Conservation (phyloP, 2,329 filamentous ascomycete genomes). For the Ophiostoma sp. region DNA sequence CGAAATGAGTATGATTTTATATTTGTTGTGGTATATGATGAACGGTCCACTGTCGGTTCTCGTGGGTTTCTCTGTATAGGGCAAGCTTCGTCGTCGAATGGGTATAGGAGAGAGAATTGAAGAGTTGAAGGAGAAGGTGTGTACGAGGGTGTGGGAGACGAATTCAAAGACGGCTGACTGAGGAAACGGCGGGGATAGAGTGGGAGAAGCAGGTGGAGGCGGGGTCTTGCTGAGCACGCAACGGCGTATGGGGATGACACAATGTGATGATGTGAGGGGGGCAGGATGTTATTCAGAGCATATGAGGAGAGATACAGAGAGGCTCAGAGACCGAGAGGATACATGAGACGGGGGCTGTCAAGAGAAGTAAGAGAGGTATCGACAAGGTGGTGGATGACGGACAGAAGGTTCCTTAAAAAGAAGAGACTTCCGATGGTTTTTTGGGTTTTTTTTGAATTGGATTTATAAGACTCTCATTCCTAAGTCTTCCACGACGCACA, state of each 20-base stretch:
- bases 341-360: not conserved
- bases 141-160: not conserved
- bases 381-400: not conserved
- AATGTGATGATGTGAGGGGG: slow-evolving; percentile 8
- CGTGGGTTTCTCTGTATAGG: not conserved
- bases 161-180: not conserved
- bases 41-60: not conserved
- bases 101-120: not conserved
- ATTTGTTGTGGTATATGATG: not conserved
- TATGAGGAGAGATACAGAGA: not conserved
- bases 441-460: slow-evolving; percentile 3
- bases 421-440: not conserved
- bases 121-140: not conserved
- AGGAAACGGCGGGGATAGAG: not conserved
- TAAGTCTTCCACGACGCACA: not conserved
- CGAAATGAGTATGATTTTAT: not conserved
- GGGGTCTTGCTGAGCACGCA: slow-evolving; percentile 6
- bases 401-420: slow-evolving; percentile 12
- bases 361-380: not conserved
- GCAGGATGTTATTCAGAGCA: not conserved
- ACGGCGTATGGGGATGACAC: slow-evolving; percentile 10
- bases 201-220: not conserved
- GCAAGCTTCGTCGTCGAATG: not conserved
- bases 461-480: slow-evolving; percentile 18
- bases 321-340: not conserved